Base-by-base conservation (phyloP, 345 rosid genomes). In the Euphorbia peplus region DNA sequence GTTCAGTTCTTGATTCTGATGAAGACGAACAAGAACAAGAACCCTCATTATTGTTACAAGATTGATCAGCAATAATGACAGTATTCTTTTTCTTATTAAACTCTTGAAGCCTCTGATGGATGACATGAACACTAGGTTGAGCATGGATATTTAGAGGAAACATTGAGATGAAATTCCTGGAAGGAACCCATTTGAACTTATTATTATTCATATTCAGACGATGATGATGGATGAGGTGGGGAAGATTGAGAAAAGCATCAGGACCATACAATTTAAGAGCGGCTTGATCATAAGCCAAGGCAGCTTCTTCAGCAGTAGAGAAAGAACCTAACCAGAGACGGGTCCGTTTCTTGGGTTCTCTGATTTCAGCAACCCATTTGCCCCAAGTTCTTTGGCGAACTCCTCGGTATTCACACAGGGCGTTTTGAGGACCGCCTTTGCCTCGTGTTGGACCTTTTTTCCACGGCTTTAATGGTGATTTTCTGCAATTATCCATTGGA, bases 361-460 rank as follows among this genome's bases (percentile, higher is more conserved):
- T 81, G 70, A 95, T 91, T 75, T 95, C 98, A 0, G 99, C 98
- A 1, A 91, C 99, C 99, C 95, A 95, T 78, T 95, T 95, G 8
- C 98, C 99, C 99, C 98, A 95, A 0, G 99, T 90, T 67, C 98
- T 77, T 75, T 91, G 99, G 10, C 99, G 73, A 1, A 95, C 99
- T 8, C 99, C 98, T 4, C 98, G 76, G 68, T 88, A 95, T 22
- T 86, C 89, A 51, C 95, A 91, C 11, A 86, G 82, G 28, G 98
- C 88, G 69, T 91, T 95, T 50, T 80, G 90, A 14, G 99, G 99
- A 48, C 98, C 98, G 3, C 95, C 98, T 84, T 91, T 90, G 74
- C 97, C 98, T 41, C 96, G 82, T 9, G 92, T 87, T 5, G 97
- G 98, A 32, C 98, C 98, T 67, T 90, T 91, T 81, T 88, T 90